Evolutionary conservation across 2,329 filamentous ascomycete genomes (phyloP).

Genomic region (Plenodomus biglobosus): DNA sequence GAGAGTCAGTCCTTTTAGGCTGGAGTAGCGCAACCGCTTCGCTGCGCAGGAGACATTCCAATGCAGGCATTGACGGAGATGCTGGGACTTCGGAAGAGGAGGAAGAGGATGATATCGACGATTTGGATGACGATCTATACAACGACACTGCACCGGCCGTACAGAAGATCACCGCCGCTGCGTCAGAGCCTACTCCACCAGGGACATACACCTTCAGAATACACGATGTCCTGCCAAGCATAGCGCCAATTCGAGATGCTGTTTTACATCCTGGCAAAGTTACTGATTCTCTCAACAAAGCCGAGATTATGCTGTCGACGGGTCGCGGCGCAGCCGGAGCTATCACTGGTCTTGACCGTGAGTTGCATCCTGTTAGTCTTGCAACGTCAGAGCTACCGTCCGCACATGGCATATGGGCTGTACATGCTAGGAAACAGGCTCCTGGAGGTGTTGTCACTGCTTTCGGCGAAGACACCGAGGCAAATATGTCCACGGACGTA

Average conservation of each 20-base stretch:
- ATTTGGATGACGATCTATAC: slow-evolving; percentile 64
- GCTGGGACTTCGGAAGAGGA: slow-evolving; percentile 53
- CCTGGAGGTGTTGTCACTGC: slow-evolving; percentile 58
- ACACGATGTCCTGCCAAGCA: slow-evolving; percentile 74
- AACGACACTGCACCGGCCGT: slow-evolving; percentile 56
- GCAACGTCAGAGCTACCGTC: slow-evolving; percentile 72
- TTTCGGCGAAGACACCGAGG: slow-evolving; percentile 47
- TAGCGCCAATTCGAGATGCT: slow-evolving; percentile 77
- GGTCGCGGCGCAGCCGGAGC: slow-evolving; percentile 68
- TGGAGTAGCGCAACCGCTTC: slow-evolving; percentile 69
- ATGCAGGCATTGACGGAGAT: slow-evolving; percentile 59
- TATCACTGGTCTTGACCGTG: slow-evolving; percentile 74
- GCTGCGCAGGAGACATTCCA: slow-evolving; percentile 61
- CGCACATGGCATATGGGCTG: slow-evolving; percentile 78
- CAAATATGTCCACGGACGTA: slow-evolving; percentile 50
- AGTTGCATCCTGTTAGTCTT: slow-evolving; percentile 72
- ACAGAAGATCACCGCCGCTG: slow-evolving; percentile 43
- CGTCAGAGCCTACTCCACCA: slow-evolving; percentile 50
- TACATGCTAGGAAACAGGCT: slow-evolving; percentile 68
- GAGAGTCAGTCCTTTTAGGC: slow-evolving; percentile 77
- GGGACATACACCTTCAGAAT: slow-evolving; percentile 73
- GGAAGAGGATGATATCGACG: slow-evolving; percentile 59
- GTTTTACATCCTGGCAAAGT: slow-evolving; percentile 58
- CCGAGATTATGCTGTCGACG: slow-evolving; percentile 59
- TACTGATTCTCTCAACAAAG: slow-evolving; percentile 28